Evolutionary conservation across 805 yeast species (phyloP).

Genomic region (Saturnispora halmiae): DNA sequence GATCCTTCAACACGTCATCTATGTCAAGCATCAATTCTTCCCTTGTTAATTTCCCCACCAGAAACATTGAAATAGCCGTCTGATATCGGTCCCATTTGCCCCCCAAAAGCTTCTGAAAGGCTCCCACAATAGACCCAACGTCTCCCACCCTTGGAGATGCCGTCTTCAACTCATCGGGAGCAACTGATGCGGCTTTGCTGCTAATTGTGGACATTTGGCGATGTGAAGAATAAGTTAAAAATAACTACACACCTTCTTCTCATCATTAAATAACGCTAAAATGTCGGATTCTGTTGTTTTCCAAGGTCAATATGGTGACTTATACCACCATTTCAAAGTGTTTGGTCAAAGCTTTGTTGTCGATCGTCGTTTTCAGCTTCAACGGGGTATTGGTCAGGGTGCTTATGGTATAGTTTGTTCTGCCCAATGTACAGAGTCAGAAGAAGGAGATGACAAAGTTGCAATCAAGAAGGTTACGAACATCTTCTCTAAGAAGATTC

Average conservation of each 20-base stretch:
- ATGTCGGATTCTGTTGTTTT: slow-evolving; percentile 5
- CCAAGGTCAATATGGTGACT: slow-evolving; percentile 14
- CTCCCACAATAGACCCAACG: slow-evolving; percentile 57
- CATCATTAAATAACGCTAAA: not conserved
- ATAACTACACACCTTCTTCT: not conserved
- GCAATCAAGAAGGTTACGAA: slow-evolving; percentile 96
- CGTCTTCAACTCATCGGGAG: too few species aligned
- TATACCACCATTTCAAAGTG: slow-evolving; percentile 37
- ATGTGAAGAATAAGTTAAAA: not conserved
- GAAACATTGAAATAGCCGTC: slow-evolving; percentile 62
- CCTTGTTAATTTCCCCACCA: slow-evolving; percentile 73
- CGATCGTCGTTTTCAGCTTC: slow-evolving; percentile 79
- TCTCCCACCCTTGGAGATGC: too few species aligned
- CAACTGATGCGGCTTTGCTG: not conserved
- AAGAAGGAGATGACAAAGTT: slow-evolving; percentile 74
- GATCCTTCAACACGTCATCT: slow-evolving; percentile 41
- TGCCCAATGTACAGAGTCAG: slow-evolving; percentile 67
- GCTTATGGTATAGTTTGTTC: slow-evolving; percentile 97
- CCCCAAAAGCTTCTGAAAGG: slow-evolving; percentile 67
- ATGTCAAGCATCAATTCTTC: slow-evolving; percentile 57
- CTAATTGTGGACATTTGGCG: slow-evolving; percentile 2
- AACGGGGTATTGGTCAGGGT: slow-evolving; percentile 93
- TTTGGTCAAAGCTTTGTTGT: slow-evolving; percentile 89
- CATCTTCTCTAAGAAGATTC: slow-evolving; percentile 80
- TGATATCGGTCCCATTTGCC: slow-evolving; percentile 82